Evolutionary conservation across 2,329 filamentous ascomycete genomes (phyloP), one percentile per base, ranked within the genome.

Genomic region (Penicillium digitatum): DNA sequence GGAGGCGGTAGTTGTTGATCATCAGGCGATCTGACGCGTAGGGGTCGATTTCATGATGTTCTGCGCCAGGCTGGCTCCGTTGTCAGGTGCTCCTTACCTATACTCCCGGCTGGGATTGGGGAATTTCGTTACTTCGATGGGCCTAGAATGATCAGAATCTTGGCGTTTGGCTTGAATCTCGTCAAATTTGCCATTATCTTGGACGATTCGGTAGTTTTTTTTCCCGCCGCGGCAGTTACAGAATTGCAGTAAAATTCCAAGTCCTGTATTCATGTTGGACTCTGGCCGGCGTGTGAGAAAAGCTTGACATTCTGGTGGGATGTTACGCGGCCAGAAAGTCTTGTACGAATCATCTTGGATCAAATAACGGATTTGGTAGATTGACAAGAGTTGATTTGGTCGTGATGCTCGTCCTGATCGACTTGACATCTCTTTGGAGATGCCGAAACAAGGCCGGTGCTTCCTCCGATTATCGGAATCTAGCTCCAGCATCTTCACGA

Each of bases 1-100:
- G 80, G 6, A 96, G 82, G 72, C 94, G 95, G 82, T 96, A 96
- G 79, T 96, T 96, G 77, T 82, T 84, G 3, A 79, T 76, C 0
- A 84, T 75, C 0, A 83, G 81, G 0, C 91, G 82, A 47, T 84
- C 87, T 18, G 82, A 74, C 42, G 80, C 85, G 70, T 91, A 86
- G 0, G 91, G 91, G 72, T 95, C 87, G 65, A 95, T 94, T 66
- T 85, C 76, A 61, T 90, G 66, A n/a, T 71, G 70, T 63, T 53
- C 39, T 58, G 53, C 3, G 40, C 35, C 11, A 59, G 35, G 27
- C 52, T 60, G 12, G 52, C 37, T 11, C 52, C 48, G 32, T 60
- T 58, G 14, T 62, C 46, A 7, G 59, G 58, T 0, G 64, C 58
- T 2, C 63, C 63, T 24, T 63, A 38, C 0, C 63, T 62, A 43